Conservation (phyloP, 768 basidiomycete species). For the Coprinopsis cinerea region DNA sequence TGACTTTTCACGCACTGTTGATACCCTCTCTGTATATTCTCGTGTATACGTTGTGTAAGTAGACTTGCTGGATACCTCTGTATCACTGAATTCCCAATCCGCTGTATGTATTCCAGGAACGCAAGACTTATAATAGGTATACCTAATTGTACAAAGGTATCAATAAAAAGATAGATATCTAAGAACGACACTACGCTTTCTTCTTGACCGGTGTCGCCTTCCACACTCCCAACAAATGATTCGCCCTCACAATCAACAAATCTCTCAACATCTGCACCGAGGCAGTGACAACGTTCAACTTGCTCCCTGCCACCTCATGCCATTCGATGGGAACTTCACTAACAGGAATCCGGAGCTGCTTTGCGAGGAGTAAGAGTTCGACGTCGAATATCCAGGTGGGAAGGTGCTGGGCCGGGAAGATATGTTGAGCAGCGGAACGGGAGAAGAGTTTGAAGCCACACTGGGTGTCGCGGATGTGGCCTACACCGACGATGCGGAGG, state of each 20-base stretch:
- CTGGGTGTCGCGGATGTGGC: constrained; percentile 89
- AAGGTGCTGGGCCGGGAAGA: constrained; percentile 86
- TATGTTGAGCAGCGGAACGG: constrained; percentile 67
- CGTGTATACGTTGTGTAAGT: too few relatives aligned
- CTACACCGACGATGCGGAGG: constrained; percentile 82
- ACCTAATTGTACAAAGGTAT: too few relatives aligned
- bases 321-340: constrained; percentile 85
- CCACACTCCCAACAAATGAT: constrained; percentile 80
- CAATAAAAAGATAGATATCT: too few relatives aligned
- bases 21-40: too few relatives aligned
- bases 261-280: constrained; percentile 88
- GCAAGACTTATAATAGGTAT: too few relatives aligned
- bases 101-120: too few relatives aligned
- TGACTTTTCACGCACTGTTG: too few relatives aligned
- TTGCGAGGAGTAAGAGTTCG: constrained; percentile 82
- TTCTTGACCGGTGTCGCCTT: constrained; percentile 20
- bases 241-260: constrained; percentile 75
- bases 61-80: too few relatives aligned
- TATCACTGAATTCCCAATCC: too few relatives aligned
- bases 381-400: constrained; percentile 97
- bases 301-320: constrained; percentile 93
- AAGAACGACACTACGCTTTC: too few relatives aligned
- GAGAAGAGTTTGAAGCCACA: constrained; percentile 98
- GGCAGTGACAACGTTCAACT: constrained; percentile 80
- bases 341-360: constrained; percentile 71